Evolutionary conservation across 305 asterid genomes (phyloP), one percentile per base, ranked within the genome.

Genomic region (Fraxinus paxiana): DNA sequence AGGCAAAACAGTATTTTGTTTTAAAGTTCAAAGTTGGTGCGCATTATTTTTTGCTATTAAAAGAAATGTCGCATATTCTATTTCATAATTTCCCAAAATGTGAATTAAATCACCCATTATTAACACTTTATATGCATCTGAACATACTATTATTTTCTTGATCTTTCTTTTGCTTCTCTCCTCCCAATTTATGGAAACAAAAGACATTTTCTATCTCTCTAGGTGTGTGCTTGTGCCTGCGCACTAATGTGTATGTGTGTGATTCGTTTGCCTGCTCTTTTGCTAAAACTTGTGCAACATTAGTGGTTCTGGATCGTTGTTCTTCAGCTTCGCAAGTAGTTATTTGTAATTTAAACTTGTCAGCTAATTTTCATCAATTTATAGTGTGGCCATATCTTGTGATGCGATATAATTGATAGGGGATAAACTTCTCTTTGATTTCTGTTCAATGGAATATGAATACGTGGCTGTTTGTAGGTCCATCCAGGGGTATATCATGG

Each of bases 391-490:
- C 71, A 22, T 7, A 8, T 61, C 33, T 63, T 24, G 72, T 22
- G 34, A 63, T 63, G 72, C 10, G 13, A 63, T 63, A 63, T 63
- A 7, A 63, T 9, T 63, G 24, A 9, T 24, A 2, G 34, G 6
- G 71, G 34, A 56, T 9, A 63, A 63, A 24, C 6, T 63, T 63
- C 33, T 63, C 15, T 63, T 22, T 9, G 15, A 7, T 24, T 63
- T 63, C 33, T 9, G 6, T 63, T 63, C 33, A 24, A 24, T 9
- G 7, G 72, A 63, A 4, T 63, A 22, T 91, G 89, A 89, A 91
- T 89, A 93, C 85, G 89, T 94, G 89, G 88, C 86, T 91, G 93
- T 92, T 95, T 94, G 97, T 91, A 94, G 98, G 98, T 94, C 90
- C 95, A 95, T 92, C 90, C 91, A 89, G 94, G 92, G 81, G 89